phyloP scores from a whole-genome alignment of 140 eudicot species.

The Stevia rebaudiana region DNA sequence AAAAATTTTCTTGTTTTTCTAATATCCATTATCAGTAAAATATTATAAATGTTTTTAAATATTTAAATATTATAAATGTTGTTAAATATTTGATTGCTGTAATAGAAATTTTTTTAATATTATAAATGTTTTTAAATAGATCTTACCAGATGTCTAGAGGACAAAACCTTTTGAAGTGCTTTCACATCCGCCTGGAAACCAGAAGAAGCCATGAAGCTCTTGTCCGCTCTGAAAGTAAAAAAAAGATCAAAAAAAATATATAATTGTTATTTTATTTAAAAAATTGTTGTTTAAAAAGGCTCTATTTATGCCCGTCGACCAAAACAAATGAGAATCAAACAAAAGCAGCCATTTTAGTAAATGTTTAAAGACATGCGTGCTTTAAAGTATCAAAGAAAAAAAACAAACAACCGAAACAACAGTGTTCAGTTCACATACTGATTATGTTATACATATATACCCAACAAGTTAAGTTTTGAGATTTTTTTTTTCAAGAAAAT shows the following conservation, averaged over 20 bases:
- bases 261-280: background rate
- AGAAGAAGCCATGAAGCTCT: conserved; percentile 85
- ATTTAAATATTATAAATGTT: too few relatives aligned
- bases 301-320: conserved; percentile 1
- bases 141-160: conserved; percentile 87
- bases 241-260: background rate
- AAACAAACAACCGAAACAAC: background rate
- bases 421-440: background rate
- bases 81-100: too few relatives aligned
- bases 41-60: too few relatives aligned
- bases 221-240: conserved; percentile 69
- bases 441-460: background rate
- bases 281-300: background rate
- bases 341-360: background rate
- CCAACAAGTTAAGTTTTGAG: background rate
- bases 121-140: too few relatives aligned
- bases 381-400: background rate
- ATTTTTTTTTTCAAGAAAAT: background rate
- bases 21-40: background rate
- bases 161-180: conserved; percentile 88
- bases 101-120: too few relatives aligned
- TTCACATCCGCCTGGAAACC: conserved; percentile 98
- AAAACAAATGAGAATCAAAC: background rate
- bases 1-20: background rate
- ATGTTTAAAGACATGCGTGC: background rate